These are phyloP conservation scores for Plasmodium fragile DNA, from an alignment of 169 alveolate genomes.

Conservation along the genomic window DNA sequence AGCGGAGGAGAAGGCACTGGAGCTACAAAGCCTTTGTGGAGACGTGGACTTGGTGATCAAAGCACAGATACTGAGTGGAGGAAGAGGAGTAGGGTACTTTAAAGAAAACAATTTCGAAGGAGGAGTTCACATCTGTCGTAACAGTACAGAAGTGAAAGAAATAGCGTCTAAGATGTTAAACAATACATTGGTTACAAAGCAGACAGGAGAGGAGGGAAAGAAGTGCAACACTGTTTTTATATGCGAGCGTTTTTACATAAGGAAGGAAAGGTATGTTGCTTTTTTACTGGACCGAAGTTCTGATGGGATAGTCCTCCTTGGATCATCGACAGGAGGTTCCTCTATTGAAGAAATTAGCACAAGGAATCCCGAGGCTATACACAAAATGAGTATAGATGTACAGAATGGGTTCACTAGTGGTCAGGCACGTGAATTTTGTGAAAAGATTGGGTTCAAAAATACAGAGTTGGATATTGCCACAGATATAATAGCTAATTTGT, in stretches of 20 bases:
- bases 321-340: constrained; percentile 93
- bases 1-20: constrained; percentile 83
- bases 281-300: constrained; percentile 93
- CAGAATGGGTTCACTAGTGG: constrained; percentile 86
- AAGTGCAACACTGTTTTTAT: constrained; percentile 89
- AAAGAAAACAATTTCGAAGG: constrained; percentile 86
- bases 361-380: constrained; percentile 86
- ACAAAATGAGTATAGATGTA: constrained; percentile 82
- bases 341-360: constrained; percentile 93
- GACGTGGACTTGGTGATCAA: constrained; percentile 83
- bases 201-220: constrained; percentile 91
- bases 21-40: constrained; percentile 76
- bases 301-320: constrained; percentile 92
- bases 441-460: constrained; percentile 81
- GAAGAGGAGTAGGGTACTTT: constrained; percentile 93
- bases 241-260: constrained; percentile 87
- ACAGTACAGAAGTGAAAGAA: constrained; percentile 87
- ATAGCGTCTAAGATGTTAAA: constrained; percentile 92
- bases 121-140: constrained; percentile 91
- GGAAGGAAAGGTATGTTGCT: constrained; percentile 94
- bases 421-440: constrained; percentile 78
- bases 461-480: constrained; percentile 77
- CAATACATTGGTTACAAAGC: constrained; percentile 89
- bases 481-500: constrained; percentile 79
- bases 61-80: constrained; percentile 93